Evolutionary conservation across 176 grass and related monocot species (phyloP).

Genomic region (Dactylis glomerata): DNA sequence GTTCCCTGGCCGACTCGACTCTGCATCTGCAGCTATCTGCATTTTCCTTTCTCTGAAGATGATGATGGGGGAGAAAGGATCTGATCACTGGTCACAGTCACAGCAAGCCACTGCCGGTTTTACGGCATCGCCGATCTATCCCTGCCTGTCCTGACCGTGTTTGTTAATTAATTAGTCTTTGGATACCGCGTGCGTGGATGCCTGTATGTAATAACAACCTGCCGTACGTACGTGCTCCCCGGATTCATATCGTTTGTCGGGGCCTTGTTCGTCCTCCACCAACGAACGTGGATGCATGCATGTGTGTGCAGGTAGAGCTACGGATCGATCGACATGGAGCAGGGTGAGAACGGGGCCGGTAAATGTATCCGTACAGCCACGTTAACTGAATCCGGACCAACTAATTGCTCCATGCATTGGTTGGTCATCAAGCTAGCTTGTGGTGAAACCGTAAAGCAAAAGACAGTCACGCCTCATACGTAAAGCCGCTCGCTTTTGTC

Average conservation of each 20-base stretch:
- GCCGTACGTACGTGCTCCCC: not conserved
- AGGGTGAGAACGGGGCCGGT: not conserved
- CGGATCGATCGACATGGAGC: no score
- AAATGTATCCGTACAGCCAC: not conserved
- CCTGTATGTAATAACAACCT: not conserved
- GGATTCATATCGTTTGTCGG: no score
- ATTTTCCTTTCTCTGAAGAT: not conserved
- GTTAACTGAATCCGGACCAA: not conserved
- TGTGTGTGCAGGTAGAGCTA: not conserved
- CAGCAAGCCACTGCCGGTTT: no score
- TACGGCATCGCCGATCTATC: no score
- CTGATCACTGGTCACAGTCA: no score
- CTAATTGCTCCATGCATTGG: not conserved
- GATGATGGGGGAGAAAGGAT: not conserved
- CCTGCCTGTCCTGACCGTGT: no score
- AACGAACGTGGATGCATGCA: not conserved
- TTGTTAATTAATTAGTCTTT: no score
- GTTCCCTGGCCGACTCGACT: not conserved
- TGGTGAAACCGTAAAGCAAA: not conserved
- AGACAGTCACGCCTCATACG: no score
- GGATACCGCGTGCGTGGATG: no score
- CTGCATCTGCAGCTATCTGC: not conserved
- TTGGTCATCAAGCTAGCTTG: not conserved
- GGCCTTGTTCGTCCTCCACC: no score
- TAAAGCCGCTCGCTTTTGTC: no score